phyloP scores from a whole-genome alignment of 1,284 basidiomycete genomes.

The Ceratobasidium sp. region DNA sequence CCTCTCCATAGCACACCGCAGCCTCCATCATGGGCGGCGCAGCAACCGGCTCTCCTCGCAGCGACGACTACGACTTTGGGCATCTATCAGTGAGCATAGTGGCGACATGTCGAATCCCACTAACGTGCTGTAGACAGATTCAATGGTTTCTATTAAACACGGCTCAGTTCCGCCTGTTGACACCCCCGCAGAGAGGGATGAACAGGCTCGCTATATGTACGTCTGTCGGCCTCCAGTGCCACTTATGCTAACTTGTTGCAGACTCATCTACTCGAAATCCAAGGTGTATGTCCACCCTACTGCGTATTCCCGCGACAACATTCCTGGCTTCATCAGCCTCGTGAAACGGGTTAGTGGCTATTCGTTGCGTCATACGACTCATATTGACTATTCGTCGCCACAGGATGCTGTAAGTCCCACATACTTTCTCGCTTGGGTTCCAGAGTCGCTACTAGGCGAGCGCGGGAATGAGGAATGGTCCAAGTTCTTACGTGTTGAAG shows the following conservation, averaged over 20 bases:
- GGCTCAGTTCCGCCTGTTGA: slow-evolving; percentile 17
- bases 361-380: slow-evolving; percentile 40
- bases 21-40: slow-evolving; percentile 35
- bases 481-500: slow-evolving; percentile 86
- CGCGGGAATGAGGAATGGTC: slow-evolving; percentile 83
- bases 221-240: background rate
- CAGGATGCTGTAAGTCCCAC: slow-evolving; percentile 80
- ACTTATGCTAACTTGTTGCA: slow-evolving; percentile 45
- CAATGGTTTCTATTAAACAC: slow-evolving; percentile 41
- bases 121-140: slow-evolving; percentile 19
- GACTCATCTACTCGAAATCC: slow-evolving; percentile 88
- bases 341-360: slow-evolving; percentile 77
- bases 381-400: background rate
- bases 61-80: slow-evolving; percentile 40
- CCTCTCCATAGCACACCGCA: background rate
- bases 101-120: background rate
- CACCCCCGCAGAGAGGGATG: slow-evolving; percentile 33
- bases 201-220: slow-evolving; percentile 31
- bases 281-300: slow-evolving; percentile 97
- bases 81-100: slow-evolving; percentile 12
- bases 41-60: slow-evolving; percentile 36
- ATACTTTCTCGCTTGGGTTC: slow-evolving; percentile 87
- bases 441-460: slow-evolving; percentile 82
- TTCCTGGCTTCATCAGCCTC: slow-evolving; percentile 90
- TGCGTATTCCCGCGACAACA: slow-evolving; percentile 90